Conservation (phyloP, 2,329 filamentous ascomycete genomes). For the Beauveria rudraprayagi region DNA sequence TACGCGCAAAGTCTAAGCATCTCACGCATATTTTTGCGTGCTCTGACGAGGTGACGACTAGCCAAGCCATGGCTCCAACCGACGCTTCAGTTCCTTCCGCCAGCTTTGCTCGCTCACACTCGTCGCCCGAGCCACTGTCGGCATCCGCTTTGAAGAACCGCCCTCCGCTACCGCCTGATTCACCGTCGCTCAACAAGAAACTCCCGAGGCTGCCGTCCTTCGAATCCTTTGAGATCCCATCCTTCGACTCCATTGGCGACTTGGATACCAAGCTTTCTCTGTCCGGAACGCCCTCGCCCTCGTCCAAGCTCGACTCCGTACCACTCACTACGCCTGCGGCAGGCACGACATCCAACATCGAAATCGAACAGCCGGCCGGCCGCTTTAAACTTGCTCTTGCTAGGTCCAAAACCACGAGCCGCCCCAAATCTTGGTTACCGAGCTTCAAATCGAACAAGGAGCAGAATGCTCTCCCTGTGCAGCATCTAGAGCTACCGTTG, state of each 20-base stretch:
- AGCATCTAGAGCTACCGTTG: constrained; percentile 20
- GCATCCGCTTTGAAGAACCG: constrained; percentile 16
- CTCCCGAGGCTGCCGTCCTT: constrained; percentile 23
- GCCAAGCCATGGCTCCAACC: constrained; percentile 31
- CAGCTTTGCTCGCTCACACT: constrained; percentile 26
- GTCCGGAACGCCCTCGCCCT: constrained; percentile 16
- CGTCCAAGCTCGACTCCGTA: background rate
- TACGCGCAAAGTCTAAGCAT: background rate
- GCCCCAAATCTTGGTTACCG: constrained; percentile 45
- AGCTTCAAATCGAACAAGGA: constrained; percentile 33
- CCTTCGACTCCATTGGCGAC: constrained; percentile 42
- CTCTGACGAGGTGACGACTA: constrained; percentile 1
- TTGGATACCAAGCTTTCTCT: constrained; percentile 40
- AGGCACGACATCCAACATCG: constrained; percentile 29
- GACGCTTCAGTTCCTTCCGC: constrained; percentile 20
- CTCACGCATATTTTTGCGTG: background rate
- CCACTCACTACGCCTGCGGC: background rate
- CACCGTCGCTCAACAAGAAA: constrained; percentile 20
- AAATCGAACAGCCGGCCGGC: constrained; percentile 19
- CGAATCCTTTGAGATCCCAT: constrained; percentile 42
- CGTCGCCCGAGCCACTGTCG: constrained; percentile 25
- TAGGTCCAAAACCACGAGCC: constrained; percentile 31
- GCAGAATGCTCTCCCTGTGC: constrained; percentile 15
- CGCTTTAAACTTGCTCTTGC: background rate
- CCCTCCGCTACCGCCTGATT: constrained; percentile 6